These are phyloP conservation scores for Pseudogymnoascus sp. DNA, from an alignment of 2,329 filamentous ascomycete genomes.

Conservation along the genomic window DNA sequence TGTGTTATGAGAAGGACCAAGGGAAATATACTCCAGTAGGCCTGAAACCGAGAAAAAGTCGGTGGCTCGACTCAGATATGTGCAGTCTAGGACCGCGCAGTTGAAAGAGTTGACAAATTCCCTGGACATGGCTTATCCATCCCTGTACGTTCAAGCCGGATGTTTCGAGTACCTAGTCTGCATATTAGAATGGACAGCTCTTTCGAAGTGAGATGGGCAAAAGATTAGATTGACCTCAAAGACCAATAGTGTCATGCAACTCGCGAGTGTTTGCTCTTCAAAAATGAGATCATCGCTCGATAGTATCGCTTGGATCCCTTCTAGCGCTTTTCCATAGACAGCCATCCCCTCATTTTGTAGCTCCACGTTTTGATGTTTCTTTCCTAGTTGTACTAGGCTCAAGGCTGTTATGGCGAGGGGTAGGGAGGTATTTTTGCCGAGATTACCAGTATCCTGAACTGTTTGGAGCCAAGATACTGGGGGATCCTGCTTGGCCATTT, in stretches of 20 bases:
- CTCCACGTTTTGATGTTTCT: constrained; percentile 10
- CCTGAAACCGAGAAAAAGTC: constrained; percentile 13
- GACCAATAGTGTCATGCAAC: constrained; percentile 14
- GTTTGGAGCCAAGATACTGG: constrained; percentile 15
- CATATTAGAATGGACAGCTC: constrained; percentile 13
- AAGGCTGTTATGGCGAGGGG: constrained; percentile 13
- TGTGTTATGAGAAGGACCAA: constrained; percentile 11
- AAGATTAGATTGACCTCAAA: constrained; percentile 13
- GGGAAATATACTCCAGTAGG: constrained; percentile 13
- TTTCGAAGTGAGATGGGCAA: background rate
- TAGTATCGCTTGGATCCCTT: constrained; percentile 12
- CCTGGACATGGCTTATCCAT: constrained; percentile 13
- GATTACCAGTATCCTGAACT: constrained; percentile 11
- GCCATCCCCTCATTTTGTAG: constrained; percentile 13
- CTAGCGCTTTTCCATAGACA: constrained; percentile 14
- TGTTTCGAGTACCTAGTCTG: constrained; percentile 13
- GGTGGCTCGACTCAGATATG: constrained; percentile 12
- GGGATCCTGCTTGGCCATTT: constrained; percentile 8
- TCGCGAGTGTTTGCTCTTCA: constrained; percentile 14
- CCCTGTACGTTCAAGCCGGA: constrained; percentile 11
- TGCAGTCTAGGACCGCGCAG: constrained; percentile 13
- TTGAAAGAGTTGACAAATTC: constrained; percentile 12
- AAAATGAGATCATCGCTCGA: constrained; percentile 10
- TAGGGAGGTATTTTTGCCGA: constrained; percentile 11
- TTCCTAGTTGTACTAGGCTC: constrained; percentile 13